Percentiles rank a stretch among this genome's conserved stretches.
phyloP scores from a whole-genome alignment of 352 stramenopile species.

The Pythium diclinum region DNA sequence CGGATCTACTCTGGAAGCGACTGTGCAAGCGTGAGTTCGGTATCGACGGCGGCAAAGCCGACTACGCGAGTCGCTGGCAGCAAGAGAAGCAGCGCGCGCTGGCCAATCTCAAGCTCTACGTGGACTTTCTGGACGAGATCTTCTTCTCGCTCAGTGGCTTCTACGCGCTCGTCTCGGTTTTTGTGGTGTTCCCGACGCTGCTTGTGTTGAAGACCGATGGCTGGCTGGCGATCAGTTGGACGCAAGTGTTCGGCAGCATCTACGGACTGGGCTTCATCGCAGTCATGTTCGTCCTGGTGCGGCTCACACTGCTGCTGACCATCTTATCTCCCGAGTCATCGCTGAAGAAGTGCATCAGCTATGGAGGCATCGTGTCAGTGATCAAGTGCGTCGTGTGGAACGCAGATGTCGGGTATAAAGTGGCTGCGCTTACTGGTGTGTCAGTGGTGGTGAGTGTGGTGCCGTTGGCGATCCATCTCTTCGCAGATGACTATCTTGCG shows the following conservation, averaged over 20 bases:
- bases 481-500: constrained; percentile 1
- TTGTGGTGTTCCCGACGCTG: constrained; percentile 15
- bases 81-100: constrained; percentile 17
- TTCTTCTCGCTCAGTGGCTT: constrained; percentile 17
- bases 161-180: constrained; percentile 13
- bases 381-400: constrained; percentile 7
- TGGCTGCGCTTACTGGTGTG: neutral
- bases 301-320: constrained; percentile 9
- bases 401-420: constrained; percentile 2
- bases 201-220: constrained; percentile 18
- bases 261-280: constrained; percentile 19
- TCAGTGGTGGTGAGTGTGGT: neutral
- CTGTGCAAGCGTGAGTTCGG: constrained; percentile 24
- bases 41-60: constrained; percentile 20
- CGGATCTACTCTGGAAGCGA: constrained; percentile 15
- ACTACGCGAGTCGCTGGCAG: constrained; percentile 26
- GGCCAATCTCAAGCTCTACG: constrained; percentile 24
- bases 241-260: constrained; percentile 20
- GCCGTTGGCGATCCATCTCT: constrained; percentile 11
- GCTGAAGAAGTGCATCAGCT: constrained; percentile 16
- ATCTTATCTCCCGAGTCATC: constrained; percentile 6
- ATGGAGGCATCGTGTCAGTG: constrained; percentile 7
- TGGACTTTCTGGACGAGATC: constrained; percentile 27
- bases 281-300: constrained; percentile 19
- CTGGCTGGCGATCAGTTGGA: constrained; percentile 18